Evolutionary conservation across 495 filamentous ascomycete genomes (phyloP), one percentile per base, ranked within the genome.

Genomic region (Bombardia bombarda): DNA sequence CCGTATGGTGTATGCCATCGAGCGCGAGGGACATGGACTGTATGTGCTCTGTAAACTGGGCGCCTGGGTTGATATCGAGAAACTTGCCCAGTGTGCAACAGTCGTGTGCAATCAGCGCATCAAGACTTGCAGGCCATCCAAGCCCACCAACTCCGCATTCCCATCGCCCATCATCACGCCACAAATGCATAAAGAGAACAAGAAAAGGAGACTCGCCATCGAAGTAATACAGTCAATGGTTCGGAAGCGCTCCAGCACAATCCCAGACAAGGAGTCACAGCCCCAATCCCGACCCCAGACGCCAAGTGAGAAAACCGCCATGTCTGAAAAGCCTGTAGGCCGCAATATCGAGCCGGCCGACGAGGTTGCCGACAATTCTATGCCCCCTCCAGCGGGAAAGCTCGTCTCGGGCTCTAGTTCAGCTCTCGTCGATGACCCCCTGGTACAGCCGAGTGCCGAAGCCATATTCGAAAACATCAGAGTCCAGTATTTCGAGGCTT

Each of bases 401-500:
- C n/a, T n/a, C n/a, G n/a, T n/a, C n/a, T n/a, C n/a, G n/a, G n/a
- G n/a, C n/a, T n/a, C n/a, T n/a, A n/a, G 47, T 35, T 13, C 20
- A 38, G 8, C 24, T 18, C 40, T 32, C n/a, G 7, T 19, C 9
- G 53, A 57, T 9, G 58, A 67, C 2, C 6, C 37, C 1, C 32
- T 57, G 4, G 26, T 35, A 26, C 80, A 68, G 40, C 79, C 77
- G 35, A 76, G 72, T 24, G 68, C 84, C 12, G 72, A 79, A 33
- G 76, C 79, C 26, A 74, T 85, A 5, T 74, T 86, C 43, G 76
- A 81, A 34, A 82, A 72, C 43, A 76, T 90, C 52, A 69, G 80
- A 43, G 73, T 66, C 21, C 87, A 95, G 48, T 96, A 96, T 66
- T 62, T 87, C 34, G 85, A 96, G 35, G 79, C 84, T 14, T 70